These are phyloP conservation scores for Physcomitrellopsis africana DNA, from an alignment of 225 moss, liverwort and hornwort species.

Conservation along the genomic window DNA sequence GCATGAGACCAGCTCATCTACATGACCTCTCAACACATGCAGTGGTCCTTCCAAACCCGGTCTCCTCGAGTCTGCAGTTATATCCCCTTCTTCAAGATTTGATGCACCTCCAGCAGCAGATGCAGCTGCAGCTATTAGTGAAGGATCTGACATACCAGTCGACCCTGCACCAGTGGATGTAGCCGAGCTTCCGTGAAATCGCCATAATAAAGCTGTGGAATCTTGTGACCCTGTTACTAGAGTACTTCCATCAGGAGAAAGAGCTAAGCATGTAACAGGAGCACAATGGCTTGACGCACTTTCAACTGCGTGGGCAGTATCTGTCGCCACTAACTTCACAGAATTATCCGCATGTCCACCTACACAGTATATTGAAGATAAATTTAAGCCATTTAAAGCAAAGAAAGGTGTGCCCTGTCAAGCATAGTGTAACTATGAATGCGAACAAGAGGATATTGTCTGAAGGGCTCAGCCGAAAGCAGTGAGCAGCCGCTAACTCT, in stretches of 20 bases:
- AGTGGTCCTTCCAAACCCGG: constrained; percentile 83
- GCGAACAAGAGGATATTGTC: background rate
- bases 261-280: constrained; percentile 80
- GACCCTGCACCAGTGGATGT: constrained; percentile 51
- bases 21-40: constrained; percentile 84
- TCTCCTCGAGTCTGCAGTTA: constrained; percentile 55
- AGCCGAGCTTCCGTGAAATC: constrained; percentile 71
- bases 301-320: constrained; percentile 73
- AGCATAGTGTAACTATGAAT: background rate
- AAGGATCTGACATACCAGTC: constrained; percentile 69
- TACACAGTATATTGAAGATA: constrained; percentile 34
- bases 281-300: constrained; percentile 80
- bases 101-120: constrained; percentile 65
- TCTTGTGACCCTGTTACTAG: constrained; percentile 86
- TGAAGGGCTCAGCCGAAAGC: constrained; percentile 4
- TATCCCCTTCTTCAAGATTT: constrained; percentile 50
- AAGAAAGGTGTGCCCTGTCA: background rate
- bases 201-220: constrained; percentile 83
- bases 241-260: constrained; percentile 81
- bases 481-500: background rate
- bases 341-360: constrained; percentile 94
- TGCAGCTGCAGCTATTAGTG: constrained; percentile 63
- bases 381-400: constrained; percentile 16
- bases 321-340: constrained; percentile 83
- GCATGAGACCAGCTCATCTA: constrained; percentile 79